Percentiles rank a stretch among this genome's conserved stretches.
These are phyloP conservation scores for Linanthus parryae DNA, from an alignment of 148 eudicot species.

Conservation along the genomic window DNA sequence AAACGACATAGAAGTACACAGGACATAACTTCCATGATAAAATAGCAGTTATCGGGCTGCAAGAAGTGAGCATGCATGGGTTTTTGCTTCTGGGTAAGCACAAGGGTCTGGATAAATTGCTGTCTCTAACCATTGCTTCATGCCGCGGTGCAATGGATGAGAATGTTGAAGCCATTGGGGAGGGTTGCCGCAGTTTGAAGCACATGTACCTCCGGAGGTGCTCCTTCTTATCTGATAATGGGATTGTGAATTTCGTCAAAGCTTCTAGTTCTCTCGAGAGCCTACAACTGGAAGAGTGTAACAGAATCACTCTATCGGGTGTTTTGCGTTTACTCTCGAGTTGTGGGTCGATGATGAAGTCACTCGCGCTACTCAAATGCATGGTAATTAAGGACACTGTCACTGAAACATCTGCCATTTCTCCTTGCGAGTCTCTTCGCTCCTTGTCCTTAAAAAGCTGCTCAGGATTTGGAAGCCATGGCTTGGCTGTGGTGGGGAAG, in stretches of 20 bases:
- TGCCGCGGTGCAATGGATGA: conserved; percentile 67
- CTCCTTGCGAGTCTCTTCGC: conserved; percentile 49
- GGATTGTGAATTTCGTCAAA: no score
- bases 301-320: conserved; percentile 50
- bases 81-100: conserved; percentile 85
- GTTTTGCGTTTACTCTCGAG: conserved; percentile 39
- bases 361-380: conserved; percentile 69
- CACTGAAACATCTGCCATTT: conserved; percentile 13
- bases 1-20: no score
- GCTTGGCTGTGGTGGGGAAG: conserved; percentile 52
- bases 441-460: conserved; percentile 51
- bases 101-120: no score
- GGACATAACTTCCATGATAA: no score
- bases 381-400: conserved; percentile 54
- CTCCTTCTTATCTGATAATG: no score
- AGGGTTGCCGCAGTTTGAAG: conserved; percentile 52
- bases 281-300: conserved; percentile 68
- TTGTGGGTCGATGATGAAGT: conserved; percentile 41
- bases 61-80: conserved; percentile 61
- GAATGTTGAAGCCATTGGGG: conserved; percentile 66
- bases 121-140: no score
- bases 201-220: conserved; percentile 48
- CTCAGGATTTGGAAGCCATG: no score
- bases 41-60: conserved; percentile 45
- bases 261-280: conserved; percentile 62